phyloP scores from a whole-genome alignment of 129 eudicot genomes.

The Lactuca saligna region DNA sequence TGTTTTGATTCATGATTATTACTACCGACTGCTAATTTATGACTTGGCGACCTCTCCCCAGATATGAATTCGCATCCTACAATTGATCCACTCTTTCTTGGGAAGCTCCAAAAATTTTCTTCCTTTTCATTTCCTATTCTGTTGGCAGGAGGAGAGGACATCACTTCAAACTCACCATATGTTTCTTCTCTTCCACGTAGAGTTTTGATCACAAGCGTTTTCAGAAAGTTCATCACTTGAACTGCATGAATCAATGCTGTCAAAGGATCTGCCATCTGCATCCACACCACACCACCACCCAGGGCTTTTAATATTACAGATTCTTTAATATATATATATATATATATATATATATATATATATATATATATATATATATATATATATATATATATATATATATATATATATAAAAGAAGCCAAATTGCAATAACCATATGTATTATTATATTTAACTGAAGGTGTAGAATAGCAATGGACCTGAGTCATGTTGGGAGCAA shows the following conservation, averaged over 20 bases:
- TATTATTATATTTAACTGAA: no score
- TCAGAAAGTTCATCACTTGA: slow-evolving; percentile 93
- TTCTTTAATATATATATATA: no score
- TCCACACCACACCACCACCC: background rate
- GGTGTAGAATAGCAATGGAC: slow-evolving; percentile 21
- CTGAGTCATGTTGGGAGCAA: slow-evolving; percentile 98
- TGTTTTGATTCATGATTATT: slow-evolving; percentile 21
- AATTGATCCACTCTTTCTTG: slow-evolving; percentile 41
- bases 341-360: no score
- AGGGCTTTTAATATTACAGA: no score
- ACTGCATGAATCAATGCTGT: slow-evolving; percentile 94
- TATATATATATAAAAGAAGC: no score
- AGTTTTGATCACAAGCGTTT: slow-evolving; percentile 62
- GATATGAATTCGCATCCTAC: slow-evolving; percentile 33
- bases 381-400: no score
- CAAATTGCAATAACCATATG: no score
- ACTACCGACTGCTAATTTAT: slow-evolving; percentile 2
- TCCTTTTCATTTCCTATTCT: slow-evolving; percentile 38
- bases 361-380: no score
- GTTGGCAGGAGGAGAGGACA: slow-evolving; percentile 28
- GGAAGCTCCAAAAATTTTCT: slow-evolving; percentile 45
- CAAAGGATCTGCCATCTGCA: slow-evolving; percentile 98
- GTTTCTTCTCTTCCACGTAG: slow-evolving; percentile 52
- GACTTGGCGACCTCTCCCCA: slow-evolving; percentile 26
- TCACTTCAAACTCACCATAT: slow-evolving; percentile 6